Conservation (phyloP, 2,329 filamentous ascomycete genomes). For the Aureobasidium musti region DNA sequence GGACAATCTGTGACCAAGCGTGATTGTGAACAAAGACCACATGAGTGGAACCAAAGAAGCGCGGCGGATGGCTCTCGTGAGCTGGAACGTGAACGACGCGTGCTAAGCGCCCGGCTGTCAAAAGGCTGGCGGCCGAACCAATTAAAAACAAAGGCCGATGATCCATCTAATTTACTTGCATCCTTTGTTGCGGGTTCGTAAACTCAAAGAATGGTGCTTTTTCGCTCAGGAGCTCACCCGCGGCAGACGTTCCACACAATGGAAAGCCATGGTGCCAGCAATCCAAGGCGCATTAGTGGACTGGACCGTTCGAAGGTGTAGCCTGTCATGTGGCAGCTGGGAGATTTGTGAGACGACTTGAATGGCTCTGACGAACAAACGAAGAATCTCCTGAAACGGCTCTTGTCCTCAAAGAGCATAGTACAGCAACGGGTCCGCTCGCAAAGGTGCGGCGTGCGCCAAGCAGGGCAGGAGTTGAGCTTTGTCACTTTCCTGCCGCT, state of each 20-base stretch:
- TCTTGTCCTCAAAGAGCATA: background rate
- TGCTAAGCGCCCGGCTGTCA: constrained; percentile 28
- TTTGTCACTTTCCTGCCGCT: constrained; percentile 22
- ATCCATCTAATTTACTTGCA: constrained; percentile 26
- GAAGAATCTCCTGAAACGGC: constrained; percentile 5
- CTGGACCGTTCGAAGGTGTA: background rate
- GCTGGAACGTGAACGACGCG: constrained; percentile 26
- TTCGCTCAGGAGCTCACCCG: constrained; percentile 20
- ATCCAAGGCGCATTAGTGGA: constrained; percentile 12
- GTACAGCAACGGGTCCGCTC: constrained; percentile 1
- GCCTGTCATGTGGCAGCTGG: constrained; percentile 19
- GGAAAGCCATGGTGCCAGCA: constrained; percentile 1
- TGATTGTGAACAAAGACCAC: background rate
- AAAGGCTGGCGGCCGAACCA: too few relatives aligned
- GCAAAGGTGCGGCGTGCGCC: background rate
- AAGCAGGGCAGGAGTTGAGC: constrained; percentile 10
- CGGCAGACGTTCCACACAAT: constrained; percentile 1
- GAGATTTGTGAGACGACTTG: constrained; percentile 14
- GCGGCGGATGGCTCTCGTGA: constrained; percentile 3
- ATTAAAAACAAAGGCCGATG: background rate
- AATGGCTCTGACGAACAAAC: constrained; percentile 16
- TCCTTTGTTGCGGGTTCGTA: constrained; percentile 25
- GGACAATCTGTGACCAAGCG: constrained; percentile 7
- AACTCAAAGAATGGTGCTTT: constrained; percentile 13
- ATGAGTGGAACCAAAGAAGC: constrained; percentile 22